Evolutionary conservation across 768 basidiomycete species (phyloP).

Genomic region (Boletus eberwhitei): DNA sequence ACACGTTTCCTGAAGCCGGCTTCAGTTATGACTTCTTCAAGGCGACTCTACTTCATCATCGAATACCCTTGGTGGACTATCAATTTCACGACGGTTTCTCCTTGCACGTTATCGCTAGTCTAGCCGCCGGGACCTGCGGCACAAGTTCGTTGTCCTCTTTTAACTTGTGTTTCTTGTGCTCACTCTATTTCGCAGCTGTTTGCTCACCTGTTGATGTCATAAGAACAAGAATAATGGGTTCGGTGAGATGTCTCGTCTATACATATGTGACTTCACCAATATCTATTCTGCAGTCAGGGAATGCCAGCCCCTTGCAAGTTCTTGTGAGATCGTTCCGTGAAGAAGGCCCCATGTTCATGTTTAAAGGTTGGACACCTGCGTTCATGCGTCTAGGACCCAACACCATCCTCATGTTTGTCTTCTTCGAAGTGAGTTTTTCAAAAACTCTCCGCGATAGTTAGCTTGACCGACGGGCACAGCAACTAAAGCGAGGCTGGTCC

Average conservation of each 20-base stretch:
- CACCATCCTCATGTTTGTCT: constrained; percentile 81
- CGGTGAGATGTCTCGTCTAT: constrained; percentile 41
- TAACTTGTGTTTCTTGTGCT: background rate
- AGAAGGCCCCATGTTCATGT: constrained; percentile 75
- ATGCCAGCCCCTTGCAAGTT: constrained; percentile 47
- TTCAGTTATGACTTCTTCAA: constrained; percentile 79
- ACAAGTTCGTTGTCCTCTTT: constrained; percentile 52
- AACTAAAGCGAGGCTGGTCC: constrained; percentile 67
- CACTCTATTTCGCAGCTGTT: constrained; percentile 46
- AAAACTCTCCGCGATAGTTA: background rate
- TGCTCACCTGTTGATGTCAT: constrained; percentile 79
- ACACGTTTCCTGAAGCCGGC: constrained; percentile 1
- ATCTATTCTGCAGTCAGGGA: constrained; percentile 42
- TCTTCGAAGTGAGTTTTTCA: constrained; percentile 61
- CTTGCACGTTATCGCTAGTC: constrained; percentile 66
- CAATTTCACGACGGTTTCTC: constrained; percentile 63
- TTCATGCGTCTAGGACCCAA: constrained; percentile 83
- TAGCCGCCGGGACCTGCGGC: constrained; percentile 69
- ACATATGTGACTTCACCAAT: background rate
- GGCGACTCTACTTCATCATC: constrained; percentile 46
- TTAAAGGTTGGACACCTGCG: constrained; percentile 89
- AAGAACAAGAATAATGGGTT: constrained; percentile 73
- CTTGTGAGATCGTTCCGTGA: constrained; percentile 57
- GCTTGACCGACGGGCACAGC: constrained; percentile 38
- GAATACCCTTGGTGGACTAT: constrained; percentile 53